Evolutionary conservation across 2,329 filamentous ascomycete species (phyloP), one percentile per base, ranked within the genome.

Genomic region (Paramyrothecium sp.): DNA sequence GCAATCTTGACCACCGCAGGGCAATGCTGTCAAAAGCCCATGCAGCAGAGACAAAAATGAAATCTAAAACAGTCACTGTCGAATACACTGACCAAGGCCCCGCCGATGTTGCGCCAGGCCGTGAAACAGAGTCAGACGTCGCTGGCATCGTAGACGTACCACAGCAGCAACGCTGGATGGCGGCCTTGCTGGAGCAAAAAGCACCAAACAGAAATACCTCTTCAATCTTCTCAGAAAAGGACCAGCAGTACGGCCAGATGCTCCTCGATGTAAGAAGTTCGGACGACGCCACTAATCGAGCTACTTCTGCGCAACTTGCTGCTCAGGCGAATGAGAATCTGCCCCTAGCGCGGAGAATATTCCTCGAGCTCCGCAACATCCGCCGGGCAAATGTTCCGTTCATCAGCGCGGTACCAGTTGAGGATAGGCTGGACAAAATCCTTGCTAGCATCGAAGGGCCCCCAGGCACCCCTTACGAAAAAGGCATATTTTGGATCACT

Each of bases 381-480:
- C 41, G 41, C 13, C 41, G 41, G 13, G 8, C 3, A 16, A 19
- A 22, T 48, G 19, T 56, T 7, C 46, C 55, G 2, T 56, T 54
- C 21, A 44, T 56, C 44, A 56, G 55, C 33, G 51, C 51, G 7
- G 44, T 51, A 16, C 51, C 22, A 11, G 44, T 56, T 3, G 51
- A 33, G 1, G 51, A 56, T 33, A 44, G 19, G 13, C 19, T 56
- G 11, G 55, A 56, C 46, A 56, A 46, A 22, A 49, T 56, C 3
- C 19, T 56, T 2, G n/a, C n/a, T n/a, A n/a, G 55, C 55, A 1
- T 44, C 44, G 51, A 54, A n/a, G 55, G 55, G 7, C 55, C 55
- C 19, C 51, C 55, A 19, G 55, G 53, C 22, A 56, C 55, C 3
- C 51, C 55, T 7, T 56, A 56, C n/a, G 44, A 54, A 13, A 51